Conservation (phyloP, 139 green algal genomes). For the Marvania coccoides region DNA sequence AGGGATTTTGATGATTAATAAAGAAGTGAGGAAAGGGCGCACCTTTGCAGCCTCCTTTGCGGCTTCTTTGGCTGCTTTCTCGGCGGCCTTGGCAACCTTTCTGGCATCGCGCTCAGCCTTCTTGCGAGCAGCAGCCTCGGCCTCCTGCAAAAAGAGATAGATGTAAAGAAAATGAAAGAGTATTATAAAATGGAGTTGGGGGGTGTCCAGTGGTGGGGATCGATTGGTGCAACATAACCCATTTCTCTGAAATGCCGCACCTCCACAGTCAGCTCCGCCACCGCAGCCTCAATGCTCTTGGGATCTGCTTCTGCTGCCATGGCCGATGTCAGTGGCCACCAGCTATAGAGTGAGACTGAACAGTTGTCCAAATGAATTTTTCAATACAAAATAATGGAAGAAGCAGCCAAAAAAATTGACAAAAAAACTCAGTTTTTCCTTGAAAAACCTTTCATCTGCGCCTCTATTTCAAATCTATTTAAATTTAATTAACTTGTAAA, state of each 20-base stretch:
- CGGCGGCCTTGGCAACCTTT: conserved; percentile 47
- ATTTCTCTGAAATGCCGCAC: background rate
- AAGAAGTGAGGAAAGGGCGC: conserved; percentile 1
- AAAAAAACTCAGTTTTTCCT: no score
- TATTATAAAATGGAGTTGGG: background rate
- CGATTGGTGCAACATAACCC: no score
- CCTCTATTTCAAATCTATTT: no score
- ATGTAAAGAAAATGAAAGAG: background rate
- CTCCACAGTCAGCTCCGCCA: background rate
- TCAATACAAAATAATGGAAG: no score
- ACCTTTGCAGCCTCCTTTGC: conserved; percentile 31
- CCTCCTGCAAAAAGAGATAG: background rate
- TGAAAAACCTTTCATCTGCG: no score
- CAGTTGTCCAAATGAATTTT: no score
- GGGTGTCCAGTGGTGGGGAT: no score
- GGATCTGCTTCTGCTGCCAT: background rate
- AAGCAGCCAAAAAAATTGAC: no score
- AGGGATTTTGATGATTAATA: conserved; percentile 4
- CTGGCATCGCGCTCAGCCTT: conserved; percentile 28
- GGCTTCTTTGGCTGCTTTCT: conserved; percentile 57
- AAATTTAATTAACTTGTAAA: no score
- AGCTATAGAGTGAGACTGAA: no score
- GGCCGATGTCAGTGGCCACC: no score
- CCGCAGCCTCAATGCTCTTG: background rate
- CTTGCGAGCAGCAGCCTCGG: background rate